Evolutionary conservation across 164 flowering plant genomes (phyloP).

Genomic region (Vitis rupestris): DNA sequence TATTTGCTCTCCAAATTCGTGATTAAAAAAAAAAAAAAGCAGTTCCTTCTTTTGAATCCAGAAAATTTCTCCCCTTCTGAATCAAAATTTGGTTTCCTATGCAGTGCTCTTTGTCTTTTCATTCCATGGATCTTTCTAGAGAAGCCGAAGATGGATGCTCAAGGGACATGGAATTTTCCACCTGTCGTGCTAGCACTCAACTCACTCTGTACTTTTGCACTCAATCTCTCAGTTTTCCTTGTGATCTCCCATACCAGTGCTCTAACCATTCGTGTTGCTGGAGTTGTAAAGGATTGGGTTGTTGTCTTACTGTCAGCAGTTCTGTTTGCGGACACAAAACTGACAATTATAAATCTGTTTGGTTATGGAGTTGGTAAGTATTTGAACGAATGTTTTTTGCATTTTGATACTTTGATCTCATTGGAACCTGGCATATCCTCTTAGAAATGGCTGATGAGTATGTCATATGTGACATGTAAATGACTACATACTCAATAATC

Average conservation of each 20-base stretch:
- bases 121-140: slow-evolving; percentile 96
- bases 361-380: slow-evolving; percentile 90
- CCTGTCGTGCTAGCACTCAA: slow-evolving; percentile 70
- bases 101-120: slow-evolving; percentile 92
- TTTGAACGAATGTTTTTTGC: slow-evolving; percentile 1
- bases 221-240: slow-evolving; percentile 94
- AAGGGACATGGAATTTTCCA: slow-evolving; percentile 75
- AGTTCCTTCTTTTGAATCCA: not conserved
- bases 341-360: slow-evolving; percentile 78
- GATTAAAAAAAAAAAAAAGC: not conserved
- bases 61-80: not conserved
- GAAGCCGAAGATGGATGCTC: slow-evolving; percentile 84
- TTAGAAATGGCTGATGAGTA: not conserved
- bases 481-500: too few relatives aligned
- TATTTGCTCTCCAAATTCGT: slow-evolving; percentile 1
- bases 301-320: slow-evolving; percentile 90
- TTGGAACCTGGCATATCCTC: not conserved
- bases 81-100: slow-evolving; percentile 16
- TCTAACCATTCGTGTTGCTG: slow-evolving; percentile 96
- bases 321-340: slow-evolving; percentile 89
- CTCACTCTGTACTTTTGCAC: slow-evolving; percentile 94
- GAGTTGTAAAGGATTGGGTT: slow-evolving; percentile 99
- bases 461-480: not conserved
- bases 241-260: slow-evolving; percentile 98
- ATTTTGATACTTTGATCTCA: not conserved